Conservation (phyloP, 1,284 basidiomycete species). For the Lentinula novae-zelandiae region DNA sequence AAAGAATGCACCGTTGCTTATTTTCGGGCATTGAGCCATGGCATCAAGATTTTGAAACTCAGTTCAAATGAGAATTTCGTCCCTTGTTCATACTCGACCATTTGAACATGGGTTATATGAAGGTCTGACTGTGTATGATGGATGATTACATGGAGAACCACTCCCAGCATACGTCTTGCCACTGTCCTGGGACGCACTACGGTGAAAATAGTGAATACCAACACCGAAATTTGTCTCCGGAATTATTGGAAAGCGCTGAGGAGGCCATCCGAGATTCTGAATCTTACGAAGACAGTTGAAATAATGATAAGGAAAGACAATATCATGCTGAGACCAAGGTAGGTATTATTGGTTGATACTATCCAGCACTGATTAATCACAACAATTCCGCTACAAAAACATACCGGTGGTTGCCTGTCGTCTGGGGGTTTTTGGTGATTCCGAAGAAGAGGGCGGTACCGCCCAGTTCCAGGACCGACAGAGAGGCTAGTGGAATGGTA, state of each 20-base stretch:
- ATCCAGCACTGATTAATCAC: neutral
- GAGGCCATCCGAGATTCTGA: neutral
- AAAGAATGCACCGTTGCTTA: too few species aligned
- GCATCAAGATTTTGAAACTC: too few species aligned
- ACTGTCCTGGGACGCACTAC: too few species aligned
- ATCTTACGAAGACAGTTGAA: neutral
- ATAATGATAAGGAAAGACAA: constrained; percentile 8
- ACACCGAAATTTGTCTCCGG: neutral
- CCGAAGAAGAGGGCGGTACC: neutral
- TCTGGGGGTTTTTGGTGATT: neutral
- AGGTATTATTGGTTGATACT: neutral
- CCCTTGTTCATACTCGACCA: too few species aligned
- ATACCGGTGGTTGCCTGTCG: constrained; percentile 2
- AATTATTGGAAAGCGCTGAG: neutral
- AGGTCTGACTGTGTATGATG: too few species aligned
- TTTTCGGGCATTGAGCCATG: too few species aligned
- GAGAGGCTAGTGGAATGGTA: neutral
- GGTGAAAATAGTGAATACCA: too few species aligned
- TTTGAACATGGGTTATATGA: too few species aligned
- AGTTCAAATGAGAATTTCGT: too few species aligned
- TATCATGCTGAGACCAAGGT: constrained; percentile 3
- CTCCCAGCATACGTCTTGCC: neutral
- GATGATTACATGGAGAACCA: neutral
- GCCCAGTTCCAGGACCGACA: neutral
- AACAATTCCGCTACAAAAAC: neutral